These are phyloP conservation scores for Onygenales sp. DNA, from an alignment of 2,329 filamentous ascomycete genomes.

Conservation along the genomic window DNA sequence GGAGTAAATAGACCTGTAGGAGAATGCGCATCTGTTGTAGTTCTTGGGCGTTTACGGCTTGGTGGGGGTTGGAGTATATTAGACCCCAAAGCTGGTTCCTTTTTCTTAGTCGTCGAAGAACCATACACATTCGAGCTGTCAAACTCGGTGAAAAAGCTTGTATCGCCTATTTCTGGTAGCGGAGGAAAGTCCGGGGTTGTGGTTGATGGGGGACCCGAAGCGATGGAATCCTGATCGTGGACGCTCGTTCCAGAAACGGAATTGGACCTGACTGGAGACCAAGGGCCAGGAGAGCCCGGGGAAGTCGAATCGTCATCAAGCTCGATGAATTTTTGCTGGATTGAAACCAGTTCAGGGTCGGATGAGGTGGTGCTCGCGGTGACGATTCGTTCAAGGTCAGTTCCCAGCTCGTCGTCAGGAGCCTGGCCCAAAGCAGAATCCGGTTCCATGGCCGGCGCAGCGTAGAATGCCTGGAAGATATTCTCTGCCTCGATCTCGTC, in stretches of 20 bases:
- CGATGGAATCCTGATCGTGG: background rate
- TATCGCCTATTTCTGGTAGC: background rate
- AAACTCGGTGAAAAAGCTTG: background rate
- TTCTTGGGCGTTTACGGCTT: background rate
- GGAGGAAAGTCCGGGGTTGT: background rate
- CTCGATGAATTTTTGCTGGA: background rate
- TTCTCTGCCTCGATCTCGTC: background rate
- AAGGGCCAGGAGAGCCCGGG: background rate
- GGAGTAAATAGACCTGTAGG: background rate
- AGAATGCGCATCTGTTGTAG: background rate
- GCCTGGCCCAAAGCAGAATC: background rate
- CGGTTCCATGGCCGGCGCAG: background rate
- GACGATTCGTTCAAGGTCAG: background rate
- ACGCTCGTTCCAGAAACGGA: background rate
- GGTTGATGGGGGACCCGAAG: background rate
- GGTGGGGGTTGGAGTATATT: background rate
- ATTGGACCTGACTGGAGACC: background rate
- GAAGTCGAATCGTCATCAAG: background rate
- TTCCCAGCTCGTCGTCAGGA: background rate
- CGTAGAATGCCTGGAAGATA: background rate
- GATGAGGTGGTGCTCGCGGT: background rate
- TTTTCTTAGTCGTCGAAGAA: background rate
- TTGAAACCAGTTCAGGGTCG: background rate
- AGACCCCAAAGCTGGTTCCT: background rate
- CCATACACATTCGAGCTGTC: background rate